A percentile compares a stretch with the other conserved stretches of the same genome.
These are phyloP conservation scores for Amanita inopinata DNA, from an alignment of 768 basidiomycete genomes.

Conservation along the genomic window DNA sequence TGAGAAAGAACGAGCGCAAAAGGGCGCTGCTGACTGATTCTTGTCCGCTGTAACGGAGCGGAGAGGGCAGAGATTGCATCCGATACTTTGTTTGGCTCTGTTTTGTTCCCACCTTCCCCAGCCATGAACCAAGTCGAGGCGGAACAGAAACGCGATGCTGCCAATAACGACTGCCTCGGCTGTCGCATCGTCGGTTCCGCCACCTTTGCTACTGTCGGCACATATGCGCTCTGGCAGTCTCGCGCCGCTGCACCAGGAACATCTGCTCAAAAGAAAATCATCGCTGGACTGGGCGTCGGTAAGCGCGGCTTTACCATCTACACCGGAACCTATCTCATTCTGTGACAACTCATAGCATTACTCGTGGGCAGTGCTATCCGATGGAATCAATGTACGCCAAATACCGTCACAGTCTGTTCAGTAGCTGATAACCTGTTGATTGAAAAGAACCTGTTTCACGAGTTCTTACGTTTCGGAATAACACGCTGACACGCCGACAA, in stretches of 20 bases:
- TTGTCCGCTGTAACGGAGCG: no score
- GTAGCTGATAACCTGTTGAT: not conserved
- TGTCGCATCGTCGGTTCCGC: conserved; percentile 62
- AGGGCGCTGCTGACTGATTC: no score
- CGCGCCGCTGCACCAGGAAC: conserved; percentile 56
- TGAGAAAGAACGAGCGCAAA: no score
- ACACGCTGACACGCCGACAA: conserved; percentile 1
- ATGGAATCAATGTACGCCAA: conserved; percentile 23
- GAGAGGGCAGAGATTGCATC: no score
- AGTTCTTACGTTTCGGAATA: conserved; percentile 12
- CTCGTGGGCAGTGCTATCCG: conserved; percentile 29
- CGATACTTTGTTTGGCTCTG: no score
- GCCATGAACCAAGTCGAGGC: no score
- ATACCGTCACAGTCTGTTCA: conserved; percentile 1
- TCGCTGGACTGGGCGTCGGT: conserved; percentile 59
- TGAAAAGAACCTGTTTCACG: conserved; percentile 6
- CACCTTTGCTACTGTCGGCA: conserved; percentile 50
- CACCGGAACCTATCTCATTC: no score
- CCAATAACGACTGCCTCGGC: conserved; percentile 36
- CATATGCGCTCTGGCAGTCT: conserved; percentile 60
- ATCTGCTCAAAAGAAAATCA: conserved; percentile 46
- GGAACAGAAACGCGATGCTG: not conserved
- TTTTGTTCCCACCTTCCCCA: no score
- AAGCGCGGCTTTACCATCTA: no score
- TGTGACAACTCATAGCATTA: conserved; percentile 22